These are phyloP conservation scores for Pyrenochaeta sp. DNA, from an alignment of 2,329 filamentous ascomycete species.

Conservation along the genomic window DNA sequence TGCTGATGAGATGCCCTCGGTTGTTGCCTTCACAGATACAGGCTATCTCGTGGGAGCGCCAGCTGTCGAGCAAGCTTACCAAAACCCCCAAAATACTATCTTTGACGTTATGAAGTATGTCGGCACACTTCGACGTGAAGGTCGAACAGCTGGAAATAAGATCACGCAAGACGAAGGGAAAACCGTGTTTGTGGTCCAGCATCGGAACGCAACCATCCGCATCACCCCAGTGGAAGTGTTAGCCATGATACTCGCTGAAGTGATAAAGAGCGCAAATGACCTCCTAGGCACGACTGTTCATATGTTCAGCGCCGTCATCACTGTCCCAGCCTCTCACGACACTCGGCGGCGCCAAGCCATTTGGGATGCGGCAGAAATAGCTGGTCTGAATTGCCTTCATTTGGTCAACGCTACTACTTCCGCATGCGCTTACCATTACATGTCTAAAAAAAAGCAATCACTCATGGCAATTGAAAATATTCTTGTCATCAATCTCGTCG, in stretches of 20 bases:
- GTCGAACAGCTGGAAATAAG: constrained; percentile 97
- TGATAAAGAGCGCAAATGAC: constrained; percentile 76
- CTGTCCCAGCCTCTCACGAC: constrained; percentile 93
- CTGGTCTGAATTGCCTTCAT: constrained; percentile 87
- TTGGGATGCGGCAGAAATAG: constrained; percentile 78
- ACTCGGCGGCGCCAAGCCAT: constrained; percentile 71
- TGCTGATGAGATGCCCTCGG: constrained; percentile 59
- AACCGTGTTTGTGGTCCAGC: constrained; percentile 76
- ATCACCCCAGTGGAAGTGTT: constrained; percentile 79
- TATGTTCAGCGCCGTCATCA: constrained; percentile 83
- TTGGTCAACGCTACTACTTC: constrained; percentile 93
- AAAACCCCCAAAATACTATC: constrained; percentile 52
- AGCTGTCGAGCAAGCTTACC: constrained; percentile 42
- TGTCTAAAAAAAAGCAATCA: neutral
- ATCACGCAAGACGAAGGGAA: constrained; percentile 82
- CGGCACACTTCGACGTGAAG: constrained; percentile 74
- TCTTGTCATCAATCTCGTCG: neutral
- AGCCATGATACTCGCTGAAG: constrained; percentile 79
- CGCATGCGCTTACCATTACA: constrained; percentile 79
- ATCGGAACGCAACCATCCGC: constrained; percentile 67
- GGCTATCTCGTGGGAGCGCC: constrained; percentile 93
- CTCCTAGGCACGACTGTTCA: constrained; percentile 72
- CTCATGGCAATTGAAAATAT: neutral
- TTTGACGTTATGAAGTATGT: constrained; percentile 49
- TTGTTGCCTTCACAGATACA: constrained; percentile 91